phyloP scores from a whole-genome alignment of 352 stramenopile species.

The Vaucheria bursata region DNA sequence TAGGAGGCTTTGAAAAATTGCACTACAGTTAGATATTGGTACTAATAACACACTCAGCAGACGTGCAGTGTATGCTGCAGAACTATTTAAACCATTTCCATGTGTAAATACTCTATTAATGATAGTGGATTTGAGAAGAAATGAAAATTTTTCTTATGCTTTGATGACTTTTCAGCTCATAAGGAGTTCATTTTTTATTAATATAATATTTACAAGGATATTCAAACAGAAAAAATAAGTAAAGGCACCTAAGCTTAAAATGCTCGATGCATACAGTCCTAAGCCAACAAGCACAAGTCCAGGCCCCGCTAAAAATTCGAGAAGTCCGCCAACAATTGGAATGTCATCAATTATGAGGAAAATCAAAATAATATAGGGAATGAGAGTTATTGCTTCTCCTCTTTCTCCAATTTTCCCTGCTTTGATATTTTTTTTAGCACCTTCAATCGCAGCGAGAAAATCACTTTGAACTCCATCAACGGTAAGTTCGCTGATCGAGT shows the following conservation, averaged over 20 bases:
- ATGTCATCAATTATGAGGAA: constrained; percentile 30
- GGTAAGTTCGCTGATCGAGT: constrained; percentile 21
- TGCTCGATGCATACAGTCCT: not conserved
- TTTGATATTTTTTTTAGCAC: constrained; percentile 29
- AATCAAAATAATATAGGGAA: constrained; percentile 14
- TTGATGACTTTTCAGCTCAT: no score
- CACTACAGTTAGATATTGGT: no score
- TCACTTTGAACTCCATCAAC: constrained; percentile 19
- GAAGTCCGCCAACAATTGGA: constrained; percentile 19
- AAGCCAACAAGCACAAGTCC: constrained; percentile 23
- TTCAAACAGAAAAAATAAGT: no score
- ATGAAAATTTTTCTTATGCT: no score
- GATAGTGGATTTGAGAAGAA: no score
- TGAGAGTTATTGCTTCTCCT: not conserved
- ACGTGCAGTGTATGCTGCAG: no score
- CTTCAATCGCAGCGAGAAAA: constrained; percentile 9
- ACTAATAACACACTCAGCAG: no score
- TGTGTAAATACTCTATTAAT: no score
- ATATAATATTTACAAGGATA: no score
- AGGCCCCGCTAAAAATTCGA: constrained; percentile 33
- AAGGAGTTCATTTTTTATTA: no score
- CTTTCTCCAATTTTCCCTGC: constrained; percentile 3
- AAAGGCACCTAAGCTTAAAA: not conserved
- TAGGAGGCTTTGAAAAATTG: no score
- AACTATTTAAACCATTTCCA: no score